These are phyloP conservation scores for Zoysia pacifica DNA, from an alignment of 176 grass and related monocot genomes.

Conservation along the genomic window DNA sequence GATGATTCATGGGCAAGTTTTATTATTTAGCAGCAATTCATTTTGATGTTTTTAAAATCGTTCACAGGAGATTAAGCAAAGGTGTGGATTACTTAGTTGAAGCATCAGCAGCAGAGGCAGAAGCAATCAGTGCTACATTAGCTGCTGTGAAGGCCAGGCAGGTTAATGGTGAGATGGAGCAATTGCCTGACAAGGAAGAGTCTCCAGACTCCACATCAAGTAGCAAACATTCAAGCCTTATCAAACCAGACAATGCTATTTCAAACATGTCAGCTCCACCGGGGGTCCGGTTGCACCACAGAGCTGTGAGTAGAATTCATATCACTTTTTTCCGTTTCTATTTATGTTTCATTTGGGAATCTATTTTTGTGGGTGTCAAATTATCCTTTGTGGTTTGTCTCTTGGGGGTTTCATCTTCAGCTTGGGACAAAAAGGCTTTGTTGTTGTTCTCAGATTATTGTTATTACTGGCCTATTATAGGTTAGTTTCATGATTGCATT, in stretches of 20 bases:
- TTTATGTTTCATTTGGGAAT: slow-evolving; percentile 26
- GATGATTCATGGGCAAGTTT: background rate
- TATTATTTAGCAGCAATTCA: slow-evolving; percentile 5
- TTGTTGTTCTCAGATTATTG: background rate
- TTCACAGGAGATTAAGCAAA: slow-evolving; percentile 81
- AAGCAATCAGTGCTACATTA: slow-evolving; percentile 88
- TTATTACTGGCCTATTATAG: slow-evolving; percentile 10
- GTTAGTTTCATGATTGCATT: slow-evolving; percentile 15
- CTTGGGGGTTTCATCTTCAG: too few species aligned
- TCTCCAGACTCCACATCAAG: slow-evolving; percentile 72
- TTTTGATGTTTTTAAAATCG: slow-evolving; percentile 15
- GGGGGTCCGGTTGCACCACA: slow-evolving; percentile 95
- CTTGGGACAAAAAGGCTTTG: too few species aligned
- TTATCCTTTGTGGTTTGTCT: too few species aligned
- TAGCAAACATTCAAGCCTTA: slow-evolving; percentile 75
- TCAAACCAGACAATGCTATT: slow-evolving; percentile 64
- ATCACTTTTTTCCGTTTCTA: slow-evolving; percentile 14
- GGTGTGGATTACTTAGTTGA: slow-evolving; percentile 88
- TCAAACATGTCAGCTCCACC: slow-evolving; percentile 60
- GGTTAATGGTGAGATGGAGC: slow-evolving; percentile 77
- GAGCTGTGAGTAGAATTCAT: slow-evolving; percentile 83
- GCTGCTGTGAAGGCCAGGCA: slow-evolving; percentile 91
- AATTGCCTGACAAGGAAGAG: slow-evolving; percentile 56
- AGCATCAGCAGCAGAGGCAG: slow-evolving; percentile 91
- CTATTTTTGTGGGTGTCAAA: background rate